Evolutionary conservation across 164 flowering plant genomes (phyloP), one percentile per base, ranked within the genome.

Genomic region (Umbellularia californica): DNA sequence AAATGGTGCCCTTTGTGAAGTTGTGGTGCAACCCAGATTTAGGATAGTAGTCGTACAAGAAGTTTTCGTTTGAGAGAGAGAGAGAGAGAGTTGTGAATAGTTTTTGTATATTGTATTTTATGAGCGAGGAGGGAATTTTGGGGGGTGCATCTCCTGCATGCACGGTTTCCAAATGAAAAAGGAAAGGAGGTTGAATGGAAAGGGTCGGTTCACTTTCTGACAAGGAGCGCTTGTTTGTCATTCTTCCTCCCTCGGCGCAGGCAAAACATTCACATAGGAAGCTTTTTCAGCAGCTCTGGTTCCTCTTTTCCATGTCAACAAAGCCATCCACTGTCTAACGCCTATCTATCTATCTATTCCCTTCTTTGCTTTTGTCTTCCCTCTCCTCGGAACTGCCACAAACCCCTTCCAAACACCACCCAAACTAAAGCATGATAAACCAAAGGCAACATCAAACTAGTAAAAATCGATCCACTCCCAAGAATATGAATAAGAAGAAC

Each of bases 241-340:
- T 72, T 30, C 76, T 79, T 81, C 80, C 71, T 77, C 60, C 60
- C 60, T 55, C 60, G n/a, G 17, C 60, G 65, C 87, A 90, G 87
- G 92, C 92, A 88, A 86, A 83, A 87, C 71, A 82, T 12, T 82
- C 82, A 84, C 64, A 78, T 74, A 76, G 76, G 74, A 86, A 83
- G 90, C 94, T 88, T 90, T 92, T 85, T 74, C 73, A 75, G 83
- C 87, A 81, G 87, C 76, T 70, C 70, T 78, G 85, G 89, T 89
- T 87, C 78, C 91, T 85, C 94, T 93, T 90, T 91, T 86, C 82
- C 82, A 41, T 81, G 84, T 83, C 94, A 89, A 69, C 73, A 50
- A 20, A 73, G 81, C 80, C 17, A 55, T 20, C 47, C 47, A 41
- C 47, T 41, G 47, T 9, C 47, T 5, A 41, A 41, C 47, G 47